A percentile compares a stretch with the other conserved stretches of the same genome.
Conservation (phyloP, 805 yeast genomes). For the Candida coquimbonensis region DNA sequence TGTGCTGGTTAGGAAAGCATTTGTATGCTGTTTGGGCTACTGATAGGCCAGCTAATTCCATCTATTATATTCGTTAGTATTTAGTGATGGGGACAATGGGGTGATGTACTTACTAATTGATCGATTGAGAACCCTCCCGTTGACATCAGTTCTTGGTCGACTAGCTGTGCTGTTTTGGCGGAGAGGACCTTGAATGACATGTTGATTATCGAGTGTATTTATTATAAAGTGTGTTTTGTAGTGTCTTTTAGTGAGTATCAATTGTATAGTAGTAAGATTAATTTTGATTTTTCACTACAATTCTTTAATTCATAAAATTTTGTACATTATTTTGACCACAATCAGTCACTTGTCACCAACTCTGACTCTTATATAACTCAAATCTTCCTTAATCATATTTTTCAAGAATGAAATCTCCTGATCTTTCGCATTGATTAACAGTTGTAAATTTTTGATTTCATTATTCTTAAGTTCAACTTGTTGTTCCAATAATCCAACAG, state of each 20-base stretch:
- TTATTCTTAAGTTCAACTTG: conserved; percentile 1
- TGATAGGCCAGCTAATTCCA: conserved; percentile 95
- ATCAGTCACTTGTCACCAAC: conserved; percentile 7
- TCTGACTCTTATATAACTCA: conserved; percentile 18
- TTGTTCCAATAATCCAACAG: conserved; percentile 7
- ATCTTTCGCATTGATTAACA: conserved; percentile 11
- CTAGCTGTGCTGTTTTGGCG: conserved; percentile 56
- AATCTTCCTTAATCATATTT: conserved; percentile 19
- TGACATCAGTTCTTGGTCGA: conserved; percentile 86
- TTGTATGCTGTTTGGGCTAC: conserved; percentile 82
- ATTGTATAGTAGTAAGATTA: no score
- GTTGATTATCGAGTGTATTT: no score
- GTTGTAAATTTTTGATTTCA: conserved; percentile 7
- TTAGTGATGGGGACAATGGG: background rate
- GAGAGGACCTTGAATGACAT: conserved; percentile 33
- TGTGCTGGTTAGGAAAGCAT: conserved; percentile 46
- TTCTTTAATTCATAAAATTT: no score
- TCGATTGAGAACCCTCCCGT: conserved; percentile 74
- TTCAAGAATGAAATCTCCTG: conserved; percentile 18
- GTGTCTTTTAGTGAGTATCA: no score
- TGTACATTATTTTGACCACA: background rate
- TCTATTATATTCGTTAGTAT: conserved; percentile 32
- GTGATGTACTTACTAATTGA: conserved; percentile 42
- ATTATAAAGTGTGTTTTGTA: no score
- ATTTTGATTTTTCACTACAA: no score